Evolutionary conservation across 2,329 filamentous ascomycete species (phyloP), one percentile per base, ranked within the genome.

Genomic region (Neoascochyta sp.): DNA sequence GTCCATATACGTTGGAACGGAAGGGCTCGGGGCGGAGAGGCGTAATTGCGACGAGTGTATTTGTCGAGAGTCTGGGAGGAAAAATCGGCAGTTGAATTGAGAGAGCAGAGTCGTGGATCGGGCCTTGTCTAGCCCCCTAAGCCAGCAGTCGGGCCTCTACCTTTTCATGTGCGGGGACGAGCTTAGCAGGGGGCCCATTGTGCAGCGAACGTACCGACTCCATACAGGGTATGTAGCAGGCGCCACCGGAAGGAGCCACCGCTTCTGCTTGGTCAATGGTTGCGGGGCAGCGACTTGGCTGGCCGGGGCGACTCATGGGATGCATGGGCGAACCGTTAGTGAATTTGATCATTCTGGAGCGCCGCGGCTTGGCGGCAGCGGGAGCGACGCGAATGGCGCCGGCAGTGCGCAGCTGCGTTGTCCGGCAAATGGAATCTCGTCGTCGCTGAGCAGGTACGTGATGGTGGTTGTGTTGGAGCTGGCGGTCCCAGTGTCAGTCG

Each of bases 241-340:
- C 24, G 35, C 34, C 38, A 29, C 45, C 43, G 37, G 36, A 17
- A 20, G 20, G n/a, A 24, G 50, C 48, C 43, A 39, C 45, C 40
- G 25, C 18, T 40, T 36, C 34, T 46, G 47, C 38, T 38, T 41
- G 39, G 36, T 17, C 12, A 16, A 27, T 15, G n/a, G n/a, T 41
- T 54, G 56, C 50, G 52, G 56, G 54, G 54, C 43, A 32, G 28
- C 18, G 27, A 18, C 55, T 60, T 60, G 57, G 57, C 57, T 28
- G 37, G 17, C 52, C 39, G 51, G 49, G 28, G 44, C 27, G 29
- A 36, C 28, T 43, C 30, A 35, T 41, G 45, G 31, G 14, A 26
- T 23, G 39, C 39, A 39, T 42, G 41, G 38, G 39, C 43, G 41
- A 37, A 37, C 34, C 32, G 24, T 41, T 39, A 35, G 40, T 43